A percentile compares a stretch with the other conserved stretches of the same genome.
Conservation (phyloP, 2,329 filamentous ascomycete genomes). For the Lecanicillium sp. region DNA sequence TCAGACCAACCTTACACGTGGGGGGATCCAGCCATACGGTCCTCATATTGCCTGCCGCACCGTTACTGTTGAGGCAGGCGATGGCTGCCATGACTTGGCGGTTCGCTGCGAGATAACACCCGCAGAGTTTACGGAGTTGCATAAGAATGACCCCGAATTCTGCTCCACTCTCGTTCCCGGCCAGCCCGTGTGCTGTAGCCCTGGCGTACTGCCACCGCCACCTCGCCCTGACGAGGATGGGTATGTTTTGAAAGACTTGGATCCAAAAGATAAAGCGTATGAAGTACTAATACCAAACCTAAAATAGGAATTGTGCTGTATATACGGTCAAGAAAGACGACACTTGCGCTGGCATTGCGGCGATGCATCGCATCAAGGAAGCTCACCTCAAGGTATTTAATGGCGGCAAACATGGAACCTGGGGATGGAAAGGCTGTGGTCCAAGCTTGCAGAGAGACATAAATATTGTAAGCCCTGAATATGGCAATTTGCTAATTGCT, state of each 20-base stretch:
- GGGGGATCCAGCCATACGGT: too few species aligned
- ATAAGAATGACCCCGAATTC: too few species aligned
- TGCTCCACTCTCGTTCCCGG: too few species aligned
- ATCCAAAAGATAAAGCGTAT: too few species aligned
- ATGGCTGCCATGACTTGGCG: too few species aligned
- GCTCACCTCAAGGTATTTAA: slow-evolving; percentile 32
- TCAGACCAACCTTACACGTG: too few species aligned
- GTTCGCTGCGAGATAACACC: too few species aligned
- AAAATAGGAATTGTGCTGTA: slow-evolving; percentile 20
- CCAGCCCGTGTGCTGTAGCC: slow-evolving; percentile 33
- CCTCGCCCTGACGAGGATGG: slow-evolving; percentile 26
- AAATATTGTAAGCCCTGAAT: neutral
- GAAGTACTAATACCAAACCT: neutral
- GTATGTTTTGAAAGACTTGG: too few species aligned
- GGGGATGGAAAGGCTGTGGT: slow-evolving; percentile 32
- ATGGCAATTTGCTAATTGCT: slow-evolving; percentile 12
- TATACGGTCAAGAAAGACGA: slow-evolving; percentile 28
- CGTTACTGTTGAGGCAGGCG: too few species aligned
- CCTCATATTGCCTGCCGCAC: too few species aligned
- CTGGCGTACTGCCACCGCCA: slow-evolving; percentile 29
- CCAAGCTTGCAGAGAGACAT: neutral
- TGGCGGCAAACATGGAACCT: slow-evolving; percentile 25
- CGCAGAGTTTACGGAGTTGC: too few species aligned
- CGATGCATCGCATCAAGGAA: slow-evolving; percentile 27
- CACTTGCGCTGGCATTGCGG: slow-evolving; percentile 31